These are phyloP conservation scores for Postia placenta DNA, from an alignment of 768 basidiomycete genomes.

Conservation along the genomic window DNA sequence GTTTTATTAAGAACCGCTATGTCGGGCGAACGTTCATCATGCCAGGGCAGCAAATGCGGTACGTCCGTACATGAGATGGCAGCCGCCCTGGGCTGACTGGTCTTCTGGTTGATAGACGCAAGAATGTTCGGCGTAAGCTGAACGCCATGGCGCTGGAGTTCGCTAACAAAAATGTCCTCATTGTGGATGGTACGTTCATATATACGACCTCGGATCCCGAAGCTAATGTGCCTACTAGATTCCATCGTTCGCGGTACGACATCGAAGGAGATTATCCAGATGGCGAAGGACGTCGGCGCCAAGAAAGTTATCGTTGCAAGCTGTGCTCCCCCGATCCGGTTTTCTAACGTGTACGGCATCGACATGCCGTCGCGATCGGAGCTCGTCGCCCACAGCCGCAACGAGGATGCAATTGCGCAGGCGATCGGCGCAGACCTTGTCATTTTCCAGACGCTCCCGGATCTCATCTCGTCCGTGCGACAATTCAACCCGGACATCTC, in stretches of 20 bases:
- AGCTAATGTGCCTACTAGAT: constrained; percentile 41
- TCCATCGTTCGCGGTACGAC: constrained; percentile 99
- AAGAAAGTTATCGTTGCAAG: constrained; percentile 94
- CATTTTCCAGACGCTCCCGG: constrained; percentile 89
- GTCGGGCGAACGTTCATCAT: constrained; percentile 99
- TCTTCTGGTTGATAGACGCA: constrained; percentile 45
- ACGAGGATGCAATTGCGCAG: constrained; percentile 61
- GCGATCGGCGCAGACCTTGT: constrained; percentile 93
- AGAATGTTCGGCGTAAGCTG: constrained; percentile 91
- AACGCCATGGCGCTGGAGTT: constrained; percentile 99
- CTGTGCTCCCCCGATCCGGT: constrained; percentile 93
- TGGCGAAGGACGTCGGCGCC: constrained; percentile 98
- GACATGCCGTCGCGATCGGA: constrained; percentile 98
- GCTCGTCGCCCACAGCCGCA: constrained; percentile 81
- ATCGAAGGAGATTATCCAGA: constrained; percentile 97
- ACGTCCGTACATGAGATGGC: too few species aligned
- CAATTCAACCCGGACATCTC: constrained; percentile 75
- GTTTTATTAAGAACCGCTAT: constrained; percentile 98
- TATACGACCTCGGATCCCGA: neutral
- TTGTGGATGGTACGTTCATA: constrained; percentile 78
- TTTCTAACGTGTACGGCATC: constrained; percentile 96
- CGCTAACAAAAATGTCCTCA: constrained; percentile 81
- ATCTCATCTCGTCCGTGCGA: constrained; percentile 80
- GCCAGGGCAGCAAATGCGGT: constrained; percentile 97
- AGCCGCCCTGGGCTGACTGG: too few species aligned